Percentiles rank a stretch among this genome's conserved stretches.
phyloP scores from a whole-genome alignment of 176 grass and related monocot species.

The Metroxylon sagu region DNA sequence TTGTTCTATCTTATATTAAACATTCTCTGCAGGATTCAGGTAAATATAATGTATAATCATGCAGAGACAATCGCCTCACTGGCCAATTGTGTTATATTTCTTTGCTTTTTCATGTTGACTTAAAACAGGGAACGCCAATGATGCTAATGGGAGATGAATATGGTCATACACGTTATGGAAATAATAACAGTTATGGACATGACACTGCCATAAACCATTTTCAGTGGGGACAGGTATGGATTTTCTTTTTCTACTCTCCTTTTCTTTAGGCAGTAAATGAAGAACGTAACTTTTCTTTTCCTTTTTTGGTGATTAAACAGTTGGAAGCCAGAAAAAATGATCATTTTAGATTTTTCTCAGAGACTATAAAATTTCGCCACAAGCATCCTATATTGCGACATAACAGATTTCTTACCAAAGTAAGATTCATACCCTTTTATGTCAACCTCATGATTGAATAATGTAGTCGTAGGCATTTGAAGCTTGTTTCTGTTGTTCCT shows the following conservation, averaged over 20 bases:
- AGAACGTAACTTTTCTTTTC: constrained; percentile 9
- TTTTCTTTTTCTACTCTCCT: constrained; percentile 2
- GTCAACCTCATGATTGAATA: too few species aligned
- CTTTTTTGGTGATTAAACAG: constrained; percentile 27
- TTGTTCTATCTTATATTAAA: too few species aligned
- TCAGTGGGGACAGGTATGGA: constrained; percentile 71
- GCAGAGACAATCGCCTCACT: too few species aligned
- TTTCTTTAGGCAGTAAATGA: constrained; percentile 14
- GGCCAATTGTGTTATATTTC: too few species aligned
- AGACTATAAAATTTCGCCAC: constrained; percentile 87
- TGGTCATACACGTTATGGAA: constrained; percentile 90
- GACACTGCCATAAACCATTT: constrained; percentile 93
- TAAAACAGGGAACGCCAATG: constrained; percentile 73
- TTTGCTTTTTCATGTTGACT: too few species aligned
- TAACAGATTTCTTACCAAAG: constrained; percentile 72
- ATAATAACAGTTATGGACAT: constrained; percentile 99
- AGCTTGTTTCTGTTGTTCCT: too few species aligned
- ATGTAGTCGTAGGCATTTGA: too few species aligned
- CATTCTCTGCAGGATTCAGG: too few species aligned
- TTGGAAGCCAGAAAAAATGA: constrained; percentile 58
- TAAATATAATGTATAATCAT: too few species aligned
- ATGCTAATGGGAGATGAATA: constrained; percentile 99
- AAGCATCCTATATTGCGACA: constrained; percentile 52
- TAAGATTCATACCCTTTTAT: constrained; percentile 23
- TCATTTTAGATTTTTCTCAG: constrained; percentile 87